Conservation (phyloP, 768 basidiomycete species). For the Ephemerocybe angulata region DNA sequence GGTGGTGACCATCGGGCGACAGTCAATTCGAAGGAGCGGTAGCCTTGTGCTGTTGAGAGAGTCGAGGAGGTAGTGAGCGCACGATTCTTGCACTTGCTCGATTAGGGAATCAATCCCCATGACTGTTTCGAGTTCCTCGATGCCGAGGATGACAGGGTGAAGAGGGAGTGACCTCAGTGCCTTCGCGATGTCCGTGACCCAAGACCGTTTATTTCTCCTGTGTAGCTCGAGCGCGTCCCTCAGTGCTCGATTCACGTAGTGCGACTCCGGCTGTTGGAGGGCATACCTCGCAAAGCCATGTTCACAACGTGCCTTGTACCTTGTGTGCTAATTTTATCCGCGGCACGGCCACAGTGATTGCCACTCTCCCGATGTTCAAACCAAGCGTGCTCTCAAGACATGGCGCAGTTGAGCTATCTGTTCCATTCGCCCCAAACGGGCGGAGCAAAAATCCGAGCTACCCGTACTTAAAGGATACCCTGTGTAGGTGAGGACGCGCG, state of each 20-base stretch:
- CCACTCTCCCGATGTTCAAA: no score
- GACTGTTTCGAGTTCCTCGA: background rate
- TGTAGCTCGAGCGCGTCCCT: conserved; percentile 1
- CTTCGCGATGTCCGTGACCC: background rate
- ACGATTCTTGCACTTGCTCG: background rate
- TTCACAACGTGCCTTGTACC: no score
- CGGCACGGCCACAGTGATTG: no score
- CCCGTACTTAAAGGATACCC: no score
- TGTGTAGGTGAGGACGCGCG: no score
- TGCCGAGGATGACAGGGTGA: background rate
- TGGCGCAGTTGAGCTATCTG: no score
- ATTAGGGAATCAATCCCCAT: background rate
- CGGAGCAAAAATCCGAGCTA: no score
- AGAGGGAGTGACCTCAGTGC: background rate
- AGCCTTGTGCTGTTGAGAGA: background rate
- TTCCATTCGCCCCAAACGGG: no score
- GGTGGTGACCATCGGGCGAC: background rate
- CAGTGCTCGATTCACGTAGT: background rate
- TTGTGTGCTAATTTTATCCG: no score
- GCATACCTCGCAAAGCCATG: conserved; percentile 18
- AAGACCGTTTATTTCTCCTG: background rate
- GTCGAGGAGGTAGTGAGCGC: background rate
- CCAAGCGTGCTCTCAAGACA: no score
- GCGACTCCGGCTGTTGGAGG: conserved; percentile 1
- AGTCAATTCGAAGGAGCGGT: background rate